Evolutionary conservation across 2,329 filamentous ascomycete species (phyloP).

Genomic region (Phialophora macrospora): DNA sequence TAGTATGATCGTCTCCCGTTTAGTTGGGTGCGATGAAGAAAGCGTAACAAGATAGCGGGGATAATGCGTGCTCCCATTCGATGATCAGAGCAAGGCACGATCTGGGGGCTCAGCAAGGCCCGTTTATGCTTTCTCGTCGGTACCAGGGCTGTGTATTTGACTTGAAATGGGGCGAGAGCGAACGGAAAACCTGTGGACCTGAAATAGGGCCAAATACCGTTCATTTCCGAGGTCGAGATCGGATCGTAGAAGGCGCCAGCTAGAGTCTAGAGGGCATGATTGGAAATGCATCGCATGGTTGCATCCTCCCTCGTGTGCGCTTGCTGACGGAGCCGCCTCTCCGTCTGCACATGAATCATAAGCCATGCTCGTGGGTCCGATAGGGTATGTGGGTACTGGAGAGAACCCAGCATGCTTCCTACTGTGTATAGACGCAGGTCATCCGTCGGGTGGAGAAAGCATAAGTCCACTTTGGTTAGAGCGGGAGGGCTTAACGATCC

Average conservation of each 20-base stretch:
- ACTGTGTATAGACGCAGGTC: conserved; percentile 13
- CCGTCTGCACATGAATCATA: neutral
- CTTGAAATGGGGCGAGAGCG: conserved; percentile 1
- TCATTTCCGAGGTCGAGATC: conserved; percentile 15
- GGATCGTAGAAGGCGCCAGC: conserved; percentile 7
- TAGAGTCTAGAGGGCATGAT: neutral
- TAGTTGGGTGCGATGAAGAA: neutral
- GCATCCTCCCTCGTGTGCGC: conserved; percentile 2
- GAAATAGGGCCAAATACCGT: conserved; percentile 10
- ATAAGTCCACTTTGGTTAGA: conserved; percentile 14
- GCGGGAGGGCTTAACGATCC: conserved; percentile 14
- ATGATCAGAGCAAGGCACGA: neutral
- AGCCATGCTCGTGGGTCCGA: neutral
- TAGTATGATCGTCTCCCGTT: neutral
- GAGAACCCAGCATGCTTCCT: neutral
- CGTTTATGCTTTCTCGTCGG: neutral
- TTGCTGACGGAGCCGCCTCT: conserved; percentile 13
- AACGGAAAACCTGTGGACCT: neutral
- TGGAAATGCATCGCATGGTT: conserved; percentile 14
- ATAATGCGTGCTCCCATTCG: conserved; percentile 3
- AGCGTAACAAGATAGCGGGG: neutral
- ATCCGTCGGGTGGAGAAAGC: conserved; percentile 11
- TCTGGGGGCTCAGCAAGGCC: conserved; percentile 9
- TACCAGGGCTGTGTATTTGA: neutral
- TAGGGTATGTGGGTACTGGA: conserved; percentile 4